Percentiles rank a stretch among this genome's conserved stretches.
These are phyloP conservation scores for Clohesyomyces aquaticus DNA, from an alignment of 495 filamentous ascomycete species.

Conservation along the genomic window DNA sequence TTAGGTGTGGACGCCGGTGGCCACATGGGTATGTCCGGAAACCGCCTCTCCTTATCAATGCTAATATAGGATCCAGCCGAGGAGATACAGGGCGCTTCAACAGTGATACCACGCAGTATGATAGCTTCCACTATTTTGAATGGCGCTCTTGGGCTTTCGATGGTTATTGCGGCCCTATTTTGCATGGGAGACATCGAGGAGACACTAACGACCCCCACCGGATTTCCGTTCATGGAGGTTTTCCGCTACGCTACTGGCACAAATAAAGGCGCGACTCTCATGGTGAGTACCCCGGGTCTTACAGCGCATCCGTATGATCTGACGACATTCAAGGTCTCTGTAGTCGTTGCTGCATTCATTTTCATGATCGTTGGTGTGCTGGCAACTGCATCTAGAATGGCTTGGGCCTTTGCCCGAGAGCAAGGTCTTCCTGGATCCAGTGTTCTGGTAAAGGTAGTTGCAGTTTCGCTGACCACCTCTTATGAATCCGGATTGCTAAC, in stretches of 20 bases:
- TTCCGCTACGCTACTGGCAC: constrained; percentile 52
- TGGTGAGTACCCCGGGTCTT: neutral
- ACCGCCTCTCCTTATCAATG: too few relatives aligned
- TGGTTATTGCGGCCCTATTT: constrained; percentile 41
- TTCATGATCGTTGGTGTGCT: constrained; percentile 56
- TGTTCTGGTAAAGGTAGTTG: too few relatives aligned
- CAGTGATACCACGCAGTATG: neutral
- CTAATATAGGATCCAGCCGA: neutral
- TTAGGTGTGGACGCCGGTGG: neutral
- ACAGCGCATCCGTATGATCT: neutral
- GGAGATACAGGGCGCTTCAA: neutral
- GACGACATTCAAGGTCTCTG: neutral
- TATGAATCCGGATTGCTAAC: constrained; percentile 54
- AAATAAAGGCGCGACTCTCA: constrained; percentile 42
- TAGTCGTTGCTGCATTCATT: neutral
- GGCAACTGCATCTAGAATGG: constrained; percentile 60
- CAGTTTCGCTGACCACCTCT: too few relatives aligned
- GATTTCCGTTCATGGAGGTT: constrained; percentile 58
- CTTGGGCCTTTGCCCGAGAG: constrained; percentile 60
- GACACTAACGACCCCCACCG: constrained; percentile 44
- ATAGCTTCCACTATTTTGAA: neutral
- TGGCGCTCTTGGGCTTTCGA: neutral
- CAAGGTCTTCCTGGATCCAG: too few relatives aligned
- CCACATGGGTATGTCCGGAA: too few relatives aligned
- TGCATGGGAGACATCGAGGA: constrained; percentile 52